Percentiles rank a stretch among this genome's conserved stretches.
These are phyloP conservation scores for Fusarium pilosicola DNA, from an alignment of 2,329 filamentous ascomycete species.

Conservation along the genomic window DNA sequence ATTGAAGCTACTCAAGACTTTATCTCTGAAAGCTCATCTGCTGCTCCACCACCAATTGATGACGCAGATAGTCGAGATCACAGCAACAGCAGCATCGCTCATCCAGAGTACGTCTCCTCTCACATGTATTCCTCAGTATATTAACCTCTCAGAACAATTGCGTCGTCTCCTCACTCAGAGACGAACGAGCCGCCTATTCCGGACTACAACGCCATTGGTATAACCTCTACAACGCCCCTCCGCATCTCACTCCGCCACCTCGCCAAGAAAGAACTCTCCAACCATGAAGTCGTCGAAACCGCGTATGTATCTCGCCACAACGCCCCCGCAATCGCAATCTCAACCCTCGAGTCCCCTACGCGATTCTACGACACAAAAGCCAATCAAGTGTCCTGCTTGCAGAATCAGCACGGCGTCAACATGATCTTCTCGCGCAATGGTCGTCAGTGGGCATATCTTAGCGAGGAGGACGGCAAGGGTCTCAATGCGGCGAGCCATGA, in stretches of 20 bases:
- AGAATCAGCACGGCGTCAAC: conserved; percentile 41
- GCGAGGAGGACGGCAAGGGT: conserved; percentile 40
- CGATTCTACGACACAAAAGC: conserved; percentile 40
- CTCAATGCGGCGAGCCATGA: conserved; percentile 35
- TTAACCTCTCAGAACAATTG: conserved; percentile 23
- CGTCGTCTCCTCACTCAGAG: conserved; percentile 41
- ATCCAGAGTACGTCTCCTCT: conserved; percentile 14
- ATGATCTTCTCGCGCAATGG: conserved; percentile 37
- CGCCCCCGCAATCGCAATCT: conserved; percentile 35
- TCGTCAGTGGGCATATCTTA: conserved; percentile 40
- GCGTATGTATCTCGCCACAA: conserved; percentile 33
- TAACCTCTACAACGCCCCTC: conserved; percentile 40
- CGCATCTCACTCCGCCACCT: conserved; percentile 41
- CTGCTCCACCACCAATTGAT: conserved; percentile 15
- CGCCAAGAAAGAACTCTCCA: conserved; percentile 41
- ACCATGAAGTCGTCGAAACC: conserved; percentile 40
- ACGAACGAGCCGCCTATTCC: conserved; percentile 33
- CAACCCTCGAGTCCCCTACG: conserved; percentile 40
- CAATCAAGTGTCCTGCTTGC: conserved; percentile 31
- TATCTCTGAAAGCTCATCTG: conserved; percentile 36
- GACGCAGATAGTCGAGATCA: conserved; percentile 1
- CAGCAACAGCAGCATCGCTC: conserved; percentile 13
- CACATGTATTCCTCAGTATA: fast-evolving
- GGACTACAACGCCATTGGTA: conserved; percentile 42
- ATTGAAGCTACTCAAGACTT: conserved; percentile 39